Evolutionary conservation across 2,329 filamentous ascomycete species (phyloP).

Genomic region (Fusarium nisikadoi): DNA sequence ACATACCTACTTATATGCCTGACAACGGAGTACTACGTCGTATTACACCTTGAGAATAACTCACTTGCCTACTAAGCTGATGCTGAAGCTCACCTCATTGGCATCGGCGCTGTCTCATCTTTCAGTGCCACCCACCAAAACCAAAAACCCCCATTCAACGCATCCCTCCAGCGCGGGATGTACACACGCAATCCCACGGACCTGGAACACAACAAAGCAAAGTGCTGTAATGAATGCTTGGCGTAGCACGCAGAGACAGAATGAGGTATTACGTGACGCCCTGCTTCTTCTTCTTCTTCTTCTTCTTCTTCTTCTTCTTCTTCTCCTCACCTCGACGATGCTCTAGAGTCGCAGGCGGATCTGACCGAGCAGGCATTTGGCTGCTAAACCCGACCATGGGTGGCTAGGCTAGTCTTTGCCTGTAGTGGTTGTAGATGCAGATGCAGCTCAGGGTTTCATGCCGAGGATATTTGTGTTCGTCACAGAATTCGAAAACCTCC

Average conservation of each 20-base stretch:
- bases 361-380: not conserved
- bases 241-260: slow-evolving; percentile 12
- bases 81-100: slow-evolving; percentile 1
- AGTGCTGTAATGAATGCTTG: slow-evolving; percentile 6
- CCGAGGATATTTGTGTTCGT: not conserved
- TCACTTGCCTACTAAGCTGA: not conserved
- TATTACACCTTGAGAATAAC: not conserved
- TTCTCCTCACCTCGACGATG: not conserved
- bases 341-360: slow-evolving; percentile 6
- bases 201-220: slow-evolving; percentile 36
- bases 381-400: not conserved
- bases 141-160: not conserved
- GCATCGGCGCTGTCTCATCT: slow-evolving; percentile 5
- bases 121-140: slow-evolving; percentile 7
- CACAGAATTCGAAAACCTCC: not conserved
- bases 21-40: not conserved
- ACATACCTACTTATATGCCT: not conserved
- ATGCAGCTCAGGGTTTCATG: slow-evolving; percentile 5
- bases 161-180: slow-evolving; percentile 15
- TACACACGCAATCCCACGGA: slow-evolving; percentile 32
- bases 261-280: not conserved
- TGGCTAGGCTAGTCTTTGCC: slow-evolving; percentile 6
- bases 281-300: not conserved
- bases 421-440: slow-evolving; percentile 12
- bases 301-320: no score